A percentile compares a stretch with the other conserved stretches of the same genome.
phyloP scores from a whole-genome alignment of 495 filamentous ascomycete species.

The Cryomyces minteri region DNA sequence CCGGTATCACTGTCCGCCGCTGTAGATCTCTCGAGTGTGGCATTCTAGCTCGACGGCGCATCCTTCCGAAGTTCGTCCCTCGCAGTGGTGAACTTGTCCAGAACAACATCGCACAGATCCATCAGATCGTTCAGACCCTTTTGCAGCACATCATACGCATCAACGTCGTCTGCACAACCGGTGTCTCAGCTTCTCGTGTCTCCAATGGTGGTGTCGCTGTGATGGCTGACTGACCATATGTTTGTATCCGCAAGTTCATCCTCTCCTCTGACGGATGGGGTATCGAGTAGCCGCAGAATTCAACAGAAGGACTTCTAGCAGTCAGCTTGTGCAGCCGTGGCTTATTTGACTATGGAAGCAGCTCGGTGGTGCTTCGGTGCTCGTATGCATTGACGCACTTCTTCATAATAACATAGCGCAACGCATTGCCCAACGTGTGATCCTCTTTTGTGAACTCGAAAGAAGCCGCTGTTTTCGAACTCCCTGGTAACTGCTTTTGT shows the following conservation, averaged over 20 bases:
- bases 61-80: slow-evolving; percentile 36
- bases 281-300: slow-evolving; percentile 96
- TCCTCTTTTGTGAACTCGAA: slow-evolving; percentile 88
- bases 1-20: background rate
- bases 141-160: slow-evolving; percentile 63
- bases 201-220: background rate
- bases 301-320: slow-evolving; percentile 58
- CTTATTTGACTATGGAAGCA: background rate
- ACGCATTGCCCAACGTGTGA: slow-evolving; percentile 86
- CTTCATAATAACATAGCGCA: slow-evolving; percentile 94
- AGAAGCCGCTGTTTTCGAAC: slow-evolving; percentile 32
- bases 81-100: slow-evolving; percentile 58
- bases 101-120: slow-evolving; percentile 81
- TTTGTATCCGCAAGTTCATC: slow-evolving; percentile 96
- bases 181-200: background rate
- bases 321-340: background rate
- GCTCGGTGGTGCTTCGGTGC: background rate
- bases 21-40: background rate
- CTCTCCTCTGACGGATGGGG: slow-evolving; percentile 89
- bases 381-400: slow-evolving; percentile 40
- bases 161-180: slow-evolving; percentile 47
- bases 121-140: slow-evolving; percentile 79
- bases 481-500: slow-evolving; percentile 22
- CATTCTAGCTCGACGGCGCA: too few species aligned
- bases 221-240: slow-evolving; percentile 48